These are phyloP conservation scores for Podospora pseudoanserina DNA, from an alignment of 495 filamentous ascomycete species.

Conservation along the genomic window DNA sequence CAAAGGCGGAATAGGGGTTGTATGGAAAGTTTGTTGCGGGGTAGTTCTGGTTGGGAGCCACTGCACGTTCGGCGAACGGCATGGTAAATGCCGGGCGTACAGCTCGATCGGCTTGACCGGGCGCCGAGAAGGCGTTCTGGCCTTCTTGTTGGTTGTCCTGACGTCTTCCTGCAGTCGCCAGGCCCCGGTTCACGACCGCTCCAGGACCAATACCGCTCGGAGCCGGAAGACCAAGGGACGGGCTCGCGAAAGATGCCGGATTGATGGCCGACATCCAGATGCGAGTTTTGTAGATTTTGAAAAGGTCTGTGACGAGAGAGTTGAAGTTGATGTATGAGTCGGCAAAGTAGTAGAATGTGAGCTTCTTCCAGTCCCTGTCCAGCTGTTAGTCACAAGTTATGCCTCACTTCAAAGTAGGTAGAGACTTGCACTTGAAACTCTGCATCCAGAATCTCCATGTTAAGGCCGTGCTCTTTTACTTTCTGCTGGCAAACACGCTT, in stretches of 20 bases:
- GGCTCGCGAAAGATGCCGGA: conserved; percentile 92
- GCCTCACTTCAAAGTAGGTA: not conserved
- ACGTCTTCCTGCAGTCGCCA: conserved; percentile 44
- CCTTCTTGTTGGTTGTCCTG: conserved; percentile 44
- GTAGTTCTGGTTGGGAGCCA: conserved; percentile 34
- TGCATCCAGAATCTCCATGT: conserved; percentile 99
- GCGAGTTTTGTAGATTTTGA: conserved; percentile 97
- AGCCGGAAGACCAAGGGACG: conserved; percentile 63
- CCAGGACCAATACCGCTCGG: conserved; percentile 61
- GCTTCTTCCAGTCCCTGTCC: conserved; percentile 92
- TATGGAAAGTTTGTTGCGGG: conserved; percentile 37
- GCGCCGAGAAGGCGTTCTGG: conserved; percentile 35
- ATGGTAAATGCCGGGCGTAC: conserved; percentile 37
- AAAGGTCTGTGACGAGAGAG: conserved; percentile 90
- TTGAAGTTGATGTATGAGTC: conserved; percentile 99
- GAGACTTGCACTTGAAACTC: conserved; percentile 91
- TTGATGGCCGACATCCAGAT: conserved; percentile 99
- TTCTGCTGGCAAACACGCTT: conserved; percentile 96
- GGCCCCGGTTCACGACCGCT: conserved; percentile 47
- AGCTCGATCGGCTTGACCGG: conserved; percentile 36
- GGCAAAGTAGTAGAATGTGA: conserved; percentile 98
- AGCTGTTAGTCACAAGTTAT: conserved; percentile 15
- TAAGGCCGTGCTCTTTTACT: conserved; percentile 86
- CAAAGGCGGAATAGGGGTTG: conserved; percentile 37
- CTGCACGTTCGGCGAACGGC: conserved; percentile 38